Evolutionary conservation across 2,329 filamentous ascomycete genomes (phyloP).

Genomic region (Venturia effusa): DNA sequence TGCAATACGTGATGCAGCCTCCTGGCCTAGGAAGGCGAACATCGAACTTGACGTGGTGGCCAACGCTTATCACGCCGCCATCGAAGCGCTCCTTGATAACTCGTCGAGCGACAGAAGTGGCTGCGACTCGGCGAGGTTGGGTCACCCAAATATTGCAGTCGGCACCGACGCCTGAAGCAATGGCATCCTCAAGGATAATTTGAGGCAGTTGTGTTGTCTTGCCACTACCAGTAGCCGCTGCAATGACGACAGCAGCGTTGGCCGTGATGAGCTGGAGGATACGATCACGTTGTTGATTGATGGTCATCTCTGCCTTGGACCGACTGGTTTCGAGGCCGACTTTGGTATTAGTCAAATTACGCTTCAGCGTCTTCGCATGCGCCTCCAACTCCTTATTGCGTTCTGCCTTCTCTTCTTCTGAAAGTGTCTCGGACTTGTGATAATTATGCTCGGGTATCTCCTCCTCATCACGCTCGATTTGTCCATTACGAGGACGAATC

Average conservation of each 20-base stretch:
- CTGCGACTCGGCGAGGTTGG: constrained; percentile 38
- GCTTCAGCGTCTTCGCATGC: background rate
- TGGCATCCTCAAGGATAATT: constrained; percentile 40
- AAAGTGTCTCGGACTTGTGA: background rate
- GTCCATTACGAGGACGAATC: background rate
- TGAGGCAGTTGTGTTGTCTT: constrained; percentile 44
- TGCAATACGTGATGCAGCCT: constrained; percentile 40
- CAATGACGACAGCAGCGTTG: constrained; percentile 34
- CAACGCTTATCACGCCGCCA: constrained; percentile 27
- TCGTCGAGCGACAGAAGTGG: constrained; percentile 34
- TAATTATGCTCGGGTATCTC: background rate
- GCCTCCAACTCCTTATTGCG: background rate
- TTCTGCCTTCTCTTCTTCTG: background rate
- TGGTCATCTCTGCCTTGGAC: constrained; percentile 23
- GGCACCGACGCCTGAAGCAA: constrained; percentile 26
- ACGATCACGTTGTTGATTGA: constrained; percentile 26
- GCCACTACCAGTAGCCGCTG: constrained; percentile 36
- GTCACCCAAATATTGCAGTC: constrained; percentile 40
- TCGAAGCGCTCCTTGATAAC: constrained; percentile 37
- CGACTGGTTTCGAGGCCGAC: constrained; percentile 21
- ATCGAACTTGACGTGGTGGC: constrained; percentile 18
- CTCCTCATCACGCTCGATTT: background rate
- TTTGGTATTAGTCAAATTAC: background rate
- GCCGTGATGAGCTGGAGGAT: constrained; percentile 30
- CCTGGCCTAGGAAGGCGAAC: constrained; percentile 23